These are phyloP conservation scores for Saccharomycopsis fibuligera DNA, from an alignment of 805 yeast genomes.

Conservation along the genomic window DNA sequence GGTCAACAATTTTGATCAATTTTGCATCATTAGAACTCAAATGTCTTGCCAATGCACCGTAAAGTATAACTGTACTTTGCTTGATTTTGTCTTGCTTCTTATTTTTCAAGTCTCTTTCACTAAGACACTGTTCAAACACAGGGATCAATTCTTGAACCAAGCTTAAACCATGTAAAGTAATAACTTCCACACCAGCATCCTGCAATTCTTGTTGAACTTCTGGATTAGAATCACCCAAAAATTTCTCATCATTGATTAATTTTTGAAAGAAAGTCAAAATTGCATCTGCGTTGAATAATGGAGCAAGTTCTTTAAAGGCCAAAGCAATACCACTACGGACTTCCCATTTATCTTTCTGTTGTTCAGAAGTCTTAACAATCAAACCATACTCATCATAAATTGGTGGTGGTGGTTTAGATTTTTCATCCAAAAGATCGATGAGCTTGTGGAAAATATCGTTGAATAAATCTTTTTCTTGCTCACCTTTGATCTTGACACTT, in stretches of 20 bases:
- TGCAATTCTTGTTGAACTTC: slow-evolving; percentile 76
- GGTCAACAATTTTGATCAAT: slow-evolving; percentile 53
- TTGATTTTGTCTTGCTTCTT: slow-evolving; percentile 54
- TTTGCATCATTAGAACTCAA: slow-evolving; percentile 61
- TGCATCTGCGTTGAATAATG: slow-evolving; percentile 33
- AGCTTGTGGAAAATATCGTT: slow-evolving; percentile 37
- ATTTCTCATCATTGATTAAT: slow-evolving; percentile 47
- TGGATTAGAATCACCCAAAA: slow-evolving; percentile 68
- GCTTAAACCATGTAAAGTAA: slow-evolving; percentile 57
- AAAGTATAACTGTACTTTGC: slow-evolving; percentile 77
- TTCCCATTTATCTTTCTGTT: slow-evolving; percentile 76
- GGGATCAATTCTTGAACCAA: slow-evolving; percentile 72
- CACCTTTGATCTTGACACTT: slow-evolving; percentile 37
- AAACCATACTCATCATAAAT: slow-evolving; percentile 75
- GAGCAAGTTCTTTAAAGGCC: slow-evolving; percentile 50
- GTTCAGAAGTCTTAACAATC: slow-evolving; percentile 52
- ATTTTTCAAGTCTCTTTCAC: slow-evolving; percentile 39
- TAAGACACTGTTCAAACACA: slow-evolving; percentile 65
- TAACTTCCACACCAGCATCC: slow-evolving; percentile 78
- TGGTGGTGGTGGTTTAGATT: slow-evolving; percentile 70
- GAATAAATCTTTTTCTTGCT: slow-evolving; percentile 21
- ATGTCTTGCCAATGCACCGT: slow-evolving; percentile 89
- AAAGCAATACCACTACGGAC: slow-evolving; percentile 76
- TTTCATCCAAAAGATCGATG: slow-evolving; percentile 49
- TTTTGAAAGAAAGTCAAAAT: slow-evolving; percentile 56